Evolutionary conservation across 2,329 filamentous ascomycete species (phyloP), one percentile per base, ranked within the genome.

Genomic region (Cladosporium sp.): DNA sequence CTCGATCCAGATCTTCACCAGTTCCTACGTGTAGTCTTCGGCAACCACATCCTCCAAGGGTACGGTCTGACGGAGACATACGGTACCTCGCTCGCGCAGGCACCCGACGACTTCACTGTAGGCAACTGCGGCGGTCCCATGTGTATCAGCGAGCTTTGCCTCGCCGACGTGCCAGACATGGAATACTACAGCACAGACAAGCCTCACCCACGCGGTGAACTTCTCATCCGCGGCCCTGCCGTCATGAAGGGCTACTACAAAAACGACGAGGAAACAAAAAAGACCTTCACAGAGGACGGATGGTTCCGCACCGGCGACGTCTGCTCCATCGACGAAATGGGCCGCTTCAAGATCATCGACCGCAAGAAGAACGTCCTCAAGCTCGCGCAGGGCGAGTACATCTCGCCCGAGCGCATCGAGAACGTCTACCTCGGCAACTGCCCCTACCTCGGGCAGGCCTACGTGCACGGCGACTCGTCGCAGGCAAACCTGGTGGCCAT

Each of bases 331-430:
- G 93, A 99, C 70, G 83, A 84, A 59, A 71, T 88, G 64, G 93
- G 93, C 55, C 88, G 91, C 54, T 86, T 97, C 76, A 84, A 82
- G 70, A 95, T 99, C 70, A 86, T 99, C 62, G 93, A 99, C 71
- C 90, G 93, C 62, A 86, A 90, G 73, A 99, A 99, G 86, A 97
- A 97, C 72, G 89, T 99, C n/a, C 83, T 99, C 66, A 99, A 99
- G 80, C 82, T 99, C 50, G 85, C 92, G 0, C 93, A 99, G 71
- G 93, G 93, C 68, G 93, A 99, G 74, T 99, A 99, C 73, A 89
- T 99, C 63, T 96, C 91, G 1, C 93, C 93, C 12, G 93, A 99
- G 74, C 88, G 91, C 51, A 89, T 99, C 65, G 93, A 99, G 76
- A 96, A 96, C 68, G 86, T 96, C 30, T 95, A 91, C 69, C 77